Evolutionary conservation across 768 basidiomycete species (phyloP).

Genomic region (Leccinum boreale): DNA sequence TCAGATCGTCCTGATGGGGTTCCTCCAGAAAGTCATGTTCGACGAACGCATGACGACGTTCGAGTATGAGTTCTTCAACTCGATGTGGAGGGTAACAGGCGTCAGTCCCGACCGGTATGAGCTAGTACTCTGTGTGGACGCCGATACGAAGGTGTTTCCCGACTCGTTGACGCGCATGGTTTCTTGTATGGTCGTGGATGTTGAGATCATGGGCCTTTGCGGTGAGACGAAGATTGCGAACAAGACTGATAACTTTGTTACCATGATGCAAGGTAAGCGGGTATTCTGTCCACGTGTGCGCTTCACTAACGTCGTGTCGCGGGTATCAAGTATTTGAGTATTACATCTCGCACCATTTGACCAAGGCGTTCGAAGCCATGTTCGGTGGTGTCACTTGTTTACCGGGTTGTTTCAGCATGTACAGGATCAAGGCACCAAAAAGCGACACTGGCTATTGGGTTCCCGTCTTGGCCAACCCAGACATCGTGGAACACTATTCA

Average conservation of each 20-base stretch:
- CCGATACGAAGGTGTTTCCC: constrained; percentile 98
- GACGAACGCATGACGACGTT: constrained; percentile 99
- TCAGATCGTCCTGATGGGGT: constrained; percentile 96
- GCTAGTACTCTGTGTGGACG: constrained; percentile 92
- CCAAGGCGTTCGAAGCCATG: constrained; percentile 99
- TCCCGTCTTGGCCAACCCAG: constrained; percentile 96
- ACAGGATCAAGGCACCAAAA: constrained; percentile 99
- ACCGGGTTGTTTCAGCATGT: constrained; percentile 99
- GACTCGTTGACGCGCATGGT: constrained; percentile 96
- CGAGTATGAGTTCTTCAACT: constrained; percentile 99
- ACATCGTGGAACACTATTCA: constrained; percentile 98
- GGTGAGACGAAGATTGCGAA: constrained; percentile 99
- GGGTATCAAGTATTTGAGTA: constrained; percentile 86
- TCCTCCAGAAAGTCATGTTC: constrained; percentile 99
- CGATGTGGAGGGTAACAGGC: constrained; percentile 92
- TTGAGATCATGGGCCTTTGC: constrained; percentile 98
- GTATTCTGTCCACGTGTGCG: not conserved
- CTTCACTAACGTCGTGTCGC: constrained; percentile 4
- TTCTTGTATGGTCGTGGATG: constrained; percentile 93
- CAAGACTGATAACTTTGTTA: constrained; percentile 97
- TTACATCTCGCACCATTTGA: constrained; percentile 98
- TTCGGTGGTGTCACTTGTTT: constrained; percentile 99
- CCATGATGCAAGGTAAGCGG: constrained; percentile 96
- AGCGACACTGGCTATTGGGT: constrained; percentile 97
- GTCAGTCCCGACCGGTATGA: constrained; percentile 96